Percentiles rank a stretch among this genome's conserved stretches.
These are phyloP conservation scores for Teunomyces stri DNA, from an alignment of 805 yeast genomes.

Conservation along the genomic window DNA sequence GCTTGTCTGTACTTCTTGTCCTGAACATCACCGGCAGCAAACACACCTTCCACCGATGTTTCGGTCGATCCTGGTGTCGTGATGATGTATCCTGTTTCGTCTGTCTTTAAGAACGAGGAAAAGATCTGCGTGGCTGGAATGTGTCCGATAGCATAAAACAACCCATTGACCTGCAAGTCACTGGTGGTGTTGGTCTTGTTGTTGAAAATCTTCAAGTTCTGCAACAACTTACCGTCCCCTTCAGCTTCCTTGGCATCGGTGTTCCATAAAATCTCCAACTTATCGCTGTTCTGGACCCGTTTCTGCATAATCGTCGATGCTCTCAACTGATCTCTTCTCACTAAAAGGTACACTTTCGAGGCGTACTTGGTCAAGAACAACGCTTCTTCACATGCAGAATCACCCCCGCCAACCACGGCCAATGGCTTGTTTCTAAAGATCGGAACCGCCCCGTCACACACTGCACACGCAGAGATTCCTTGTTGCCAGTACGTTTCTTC, in stretches of 20 bases:
- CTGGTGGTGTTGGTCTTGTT: slow-evolving; percentile 64
- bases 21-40: slow-evolving; percentile 99
- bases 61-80: slow-evolving; percentile 87
- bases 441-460: slow-evolving; percentile 99
- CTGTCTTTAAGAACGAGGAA: slow-evolving; percentile 73
- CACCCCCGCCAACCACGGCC: slow-evolving; percentile 99
- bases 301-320: slow-evolving; percentile 97
- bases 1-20: slow-evolving; percentile 98
- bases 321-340: slow-evolving; percentile 90
- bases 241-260: slow-evolving; percentile 83
- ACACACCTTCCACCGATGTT: slow-evolving; percentile 87
- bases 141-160: slow-evolving; percentile 98
- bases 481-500: slow-evolving; percentile 98
- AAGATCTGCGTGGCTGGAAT: slow-evolving; percentile 89
- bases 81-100: slow-evolving; percentile 82
- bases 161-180: slow-evolving; percentile 80
- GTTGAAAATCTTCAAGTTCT: slow-evolving; percentile 63
- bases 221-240: slow-evolving; percentile 88
- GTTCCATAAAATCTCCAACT: slow-evolving; percentile 87
- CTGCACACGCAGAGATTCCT: slow-evolving; percentile 99
- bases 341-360: slow-evolving; percentile 88
- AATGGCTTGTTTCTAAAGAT: slow-evolving; percentile 96
- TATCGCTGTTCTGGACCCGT: slow-evolving; percentile 79
- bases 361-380: slow-evolving; percentile 95
- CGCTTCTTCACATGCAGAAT: slow-evolving; percentile 99